Conservation (phyloP, 805 yeast species). For the Cyberlindnera suaveolens region DNA sequence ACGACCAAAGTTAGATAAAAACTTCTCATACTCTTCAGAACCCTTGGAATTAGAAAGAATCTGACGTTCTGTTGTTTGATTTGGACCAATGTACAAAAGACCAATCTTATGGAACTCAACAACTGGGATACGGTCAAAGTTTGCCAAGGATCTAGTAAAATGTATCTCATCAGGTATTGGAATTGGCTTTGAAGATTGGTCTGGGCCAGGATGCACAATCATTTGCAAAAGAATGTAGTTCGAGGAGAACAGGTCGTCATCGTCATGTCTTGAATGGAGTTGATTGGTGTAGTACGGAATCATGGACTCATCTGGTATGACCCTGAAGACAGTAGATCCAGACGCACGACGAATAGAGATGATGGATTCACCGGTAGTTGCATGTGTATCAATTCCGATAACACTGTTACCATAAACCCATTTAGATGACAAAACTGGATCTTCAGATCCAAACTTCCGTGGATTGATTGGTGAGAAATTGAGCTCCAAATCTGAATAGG, state of each 20-base stretch:
- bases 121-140: slow-evolving; percentile 71
- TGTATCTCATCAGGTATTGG: slow-evolving; percentile 43
- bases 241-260: slow-evolving; percentile 30
- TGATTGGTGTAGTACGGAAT: slow-evolving; percentile 26
- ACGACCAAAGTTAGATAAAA: slow-evolving; percentile 53
- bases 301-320: slow-evolving; percentile 36
- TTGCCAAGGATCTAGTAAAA: slow-evolving; percentile 46
- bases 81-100: slow-evolving; percentile 63
- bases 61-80: slow-evolving; percentile 57
- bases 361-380: slow-evolving; percentile 43
- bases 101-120: slow-evolving; percentile 79
- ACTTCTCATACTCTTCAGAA: slow-evolving; percentile 53
- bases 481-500: slow-evolving; percentile 57
- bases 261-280: slow-evolving; percentile 16
- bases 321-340: slow-evolving; percentile 44
- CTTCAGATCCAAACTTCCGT: slow-evolving; percentile 22
- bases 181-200: slow-evolving; percentile 34
- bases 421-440: slow-evolving; percentile 26
- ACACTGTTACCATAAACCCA: slow-evolving; percentile 63
- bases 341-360: slow-evolving; percentile 61
- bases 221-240: slow-evolving; percentile 48
- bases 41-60: slow-evolving; percentile 62
- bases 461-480: slow-evolving; percentile 29
- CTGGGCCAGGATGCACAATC: slow-evolving; percentile 35
- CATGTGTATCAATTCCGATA: slow-evolving; percentile 49